Base-by-base conservation (phyloP, 2,329 filamentous ascomycete species). In the Dothideomycetes sp. region DNA sequence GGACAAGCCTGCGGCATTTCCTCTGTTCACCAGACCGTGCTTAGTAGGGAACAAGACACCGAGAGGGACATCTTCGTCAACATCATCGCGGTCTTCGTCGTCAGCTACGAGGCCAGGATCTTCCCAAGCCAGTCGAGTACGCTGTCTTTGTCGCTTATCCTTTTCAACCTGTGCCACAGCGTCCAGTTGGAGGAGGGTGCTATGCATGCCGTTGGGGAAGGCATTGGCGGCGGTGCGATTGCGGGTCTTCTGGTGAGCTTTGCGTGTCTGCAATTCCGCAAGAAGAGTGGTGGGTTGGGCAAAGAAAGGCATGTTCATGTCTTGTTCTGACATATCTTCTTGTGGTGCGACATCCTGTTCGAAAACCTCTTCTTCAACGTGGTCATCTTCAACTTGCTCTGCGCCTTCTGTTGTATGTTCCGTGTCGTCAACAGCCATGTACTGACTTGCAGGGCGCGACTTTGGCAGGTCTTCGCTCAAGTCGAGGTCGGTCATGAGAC, bases 101-200 rank as follows among this genome's bases (percentile, higher is more conserved):
- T 47, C 38, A 10, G 65, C 63, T 22, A 40, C 35, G 13, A 45
- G 24, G 13, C 61, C 51, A 1, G 73, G 72, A 36, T 82, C 81
- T 61, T 96, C 88, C 91, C 91, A 98, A 1, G 89, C 91, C 23
- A 98, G 70, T 44, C 85, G 85, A 23, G 94, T 78, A 44, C 80
- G 83, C 54, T 83, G 84, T 43, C 74, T 73, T 52, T 81, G 74
- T 25, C 89, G 77, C 19, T 82, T 73, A 49, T 80, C 78, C 51
- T 80, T 80, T 58, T 94, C 84, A 17, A 87, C 74, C 60, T 95
- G 84, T 16, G 85, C 84, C 19, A 95, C 85, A 0, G 86, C 83
- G 55, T 98, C 89, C 50, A 96, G 74, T 57, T 98, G 79, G 1
- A 98, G 70, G 4, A 98, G 70, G 0, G 91, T 98, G 11, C 84